Evolutionary conservation across 768 basidiomycete species (phyloP).

Genomic region (Lactifluus rugatus): DNA sequence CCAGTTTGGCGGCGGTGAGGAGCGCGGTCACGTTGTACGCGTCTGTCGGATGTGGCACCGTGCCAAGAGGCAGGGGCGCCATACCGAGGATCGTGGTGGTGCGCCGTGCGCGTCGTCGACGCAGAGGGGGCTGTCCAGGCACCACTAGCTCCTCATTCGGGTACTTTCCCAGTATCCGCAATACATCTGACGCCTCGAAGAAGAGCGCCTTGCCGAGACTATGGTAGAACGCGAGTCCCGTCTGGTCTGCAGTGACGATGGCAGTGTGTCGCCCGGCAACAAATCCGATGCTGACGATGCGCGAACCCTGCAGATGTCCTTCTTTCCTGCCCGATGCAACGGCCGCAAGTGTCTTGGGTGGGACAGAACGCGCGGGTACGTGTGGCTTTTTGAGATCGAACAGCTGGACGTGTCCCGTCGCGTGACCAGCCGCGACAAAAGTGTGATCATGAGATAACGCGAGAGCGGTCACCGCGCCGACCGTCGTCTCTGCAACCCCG

Average conservation of each 20-base stretch:
- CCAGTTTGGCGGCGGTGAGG: constrained; percentile 82
- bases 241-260: constrained; percentile 81
- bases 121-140: constrained; percentile 25
- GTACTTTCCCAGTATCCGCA: constrained; percentile 90
- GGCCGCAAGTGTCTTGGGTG: constrained; percentile 58
- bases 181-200: constrained; percentile 87
- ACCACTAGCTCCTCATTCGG: constrained; percentile 39
- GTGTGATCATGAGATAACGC: constrained; percentile 92
- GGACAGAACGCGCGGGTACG: constrained; percentile 55
- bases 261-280: constrained; percentile 90
- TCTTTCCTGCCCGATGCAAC: constrained; percentile 73
- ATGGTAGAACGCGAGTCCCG: constrained; percentile 91
- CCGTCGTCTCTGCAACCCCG: constrained; percentile 37
- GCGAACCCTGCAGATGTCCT: constrained; percentile 73
- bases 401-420: constrained; percentile 73
- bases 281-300: constrained; percentile 76
- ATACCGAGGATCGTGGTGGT: constrained; percentile 62
- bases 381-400: constrained; percentile 70
- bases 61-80: constrained; percentile 74
- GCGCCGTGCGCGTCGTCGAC: constrained; percentile 42
- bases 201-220: constrained; percentile 90
- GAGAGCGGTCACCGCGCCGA: constrained; percentile 80
- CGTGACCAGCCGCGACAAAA: constrained; percentile 82
- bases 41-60: constrained; percentile 66
- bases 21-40: constrained; percentile 71